A percentile compares a stretch with the other conserved stretches of the same genome.
phyloP scores from a whole-genome alignment of 2,329 filamentous ascomycete genomes.

The Ophiosphaerella narmari region DNA sequence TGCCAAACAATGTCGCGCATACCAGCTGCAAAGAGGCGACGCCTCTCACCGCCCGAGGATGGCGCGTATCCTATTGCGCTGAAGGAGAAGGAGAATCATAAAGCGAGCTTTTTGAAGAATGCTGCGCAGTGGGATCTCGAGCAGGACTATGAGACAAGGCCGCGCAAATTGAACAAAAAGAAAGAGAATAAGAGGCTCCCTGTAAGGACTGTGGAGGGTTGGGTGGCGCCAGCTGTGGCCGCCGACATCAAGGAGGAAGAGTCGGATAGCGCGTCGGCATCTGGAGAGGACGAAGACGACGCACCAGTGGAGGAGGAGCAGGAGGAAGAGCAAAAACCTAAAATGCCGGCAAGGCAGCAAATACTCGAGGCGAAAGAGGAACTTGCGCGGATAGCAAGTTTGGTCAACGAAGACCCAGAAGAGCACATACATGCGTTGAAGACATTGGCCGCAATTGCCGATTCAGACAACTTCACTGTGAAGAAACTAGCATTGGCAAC shows the following conservation, averaged over 20 bases:
- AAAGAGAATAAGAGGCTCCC: slow-evolving; percentile 77
- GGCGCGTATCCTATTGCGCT: slow-evolving; percentile 19
- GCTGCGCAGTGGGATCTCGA: slow-evolving; percentile 88
- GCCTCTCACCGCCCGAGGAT: slow-evolving; percentile 42
- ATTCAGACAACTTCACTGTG: slow-evolving; percentile 71
- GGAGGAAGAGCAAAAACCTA: slow-evolving; percentile 59
- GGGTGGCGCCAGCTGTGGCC: slow-evolving; percentile 60
- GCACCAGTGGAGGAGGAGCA: slow-evolving; percentile 49
- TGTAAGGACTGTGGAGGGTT: slow-evolving; percentile 82
- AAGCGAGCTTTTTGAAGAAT: slow-evolving; percentile 68
- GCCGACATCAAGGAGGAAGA: slow-evolving; percentile 58
- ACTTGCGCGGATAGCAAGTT: slow-evolving; percentile 77
- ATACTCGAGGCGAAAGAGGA: slow-evolving; percentile 90
- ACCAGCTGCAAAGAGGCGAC: slow-evolving; percentile 43
- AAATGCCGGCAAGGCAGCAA: slow-evolving; percentile 76
- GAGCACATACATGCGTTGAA: slow-evolving; percentile 83
- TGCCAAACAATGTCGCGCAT: slow-evolving; percentile 37
- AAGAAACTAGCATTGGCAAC: slow-evolving; percentile 86
- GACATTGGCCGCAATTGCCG: slow-evolving; percentile 73
- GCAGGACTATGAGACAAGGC: slow-evolving; percentile 83
- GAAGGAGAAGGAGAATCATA: slow-evolving; percentile 21
- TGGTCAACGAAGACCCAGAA: slow-evolving; percentile 90
- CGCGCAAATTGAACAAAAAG: slow-evolving; percentile 74
- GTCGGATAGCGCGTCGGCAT: slow-evolving; percentile 67
- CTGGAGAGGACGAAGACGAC: slow-evolving; percentile 57